Conservation (phyloP, 306 rosid species). For the Glycine soja region DNA sequence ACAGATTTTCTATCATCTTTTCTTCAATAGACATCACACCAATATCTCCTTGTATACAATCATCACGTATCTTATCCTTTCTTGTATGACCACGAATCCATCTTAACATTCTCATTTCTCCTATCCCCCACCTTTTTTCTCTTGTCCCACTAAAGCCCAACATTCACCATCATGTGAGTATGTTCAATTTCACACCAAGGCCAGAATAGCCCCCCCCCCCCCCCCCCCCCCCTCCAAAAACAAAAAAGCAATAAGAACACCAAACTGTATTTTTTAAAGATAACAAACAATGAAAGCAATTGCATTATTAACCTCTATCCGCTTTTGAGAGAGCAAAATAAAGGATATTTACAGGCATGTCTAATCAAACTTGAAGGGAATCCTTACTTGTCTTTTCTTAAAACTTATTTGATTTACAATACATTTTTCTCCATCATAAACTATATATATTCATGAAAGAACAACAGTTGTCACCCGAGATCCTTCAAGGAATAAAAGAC, state of each 20-base stretch:
- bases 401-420: conserved; percentile 28
- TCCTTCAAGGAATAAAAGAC: conserved; percentile 10
- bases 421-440: conserved; percentile 15
- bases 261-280: conserved; percentile 15
- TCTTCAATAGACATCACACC: too few species aligned
- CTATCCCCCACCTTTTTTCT: too few species aligned
- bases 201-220: background rate
- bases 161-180: too few species aligned
- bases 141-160: too few species aligned
- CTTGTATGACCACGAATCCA: too few species aligned
- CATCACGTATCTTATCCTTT: too few species aligned
- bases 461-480: conserved; percentile 5
- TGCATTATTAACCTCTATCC: conserved; percentile 1
- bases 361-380: conserved; percentile 12
- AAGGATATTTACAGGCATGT: background rate
- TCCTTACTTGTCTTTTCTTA: conserved; percentile 13
- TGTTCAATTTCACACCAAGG: background rate
- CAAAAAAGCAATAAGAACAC: background rate
- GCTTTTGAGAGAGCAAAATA: conserved; percentile 5
- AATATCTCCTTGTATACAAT: too few species aligned
- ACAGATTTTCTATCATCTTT: too few species aligned
- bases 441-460: background rate
- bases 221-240: too few species aligned
- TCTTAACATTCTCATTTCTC: too few species aligned
- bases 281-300: conserved; percentile 2